Conservation (phyloP, 805 yeast species). For the Starmerella geochares region DNA sequence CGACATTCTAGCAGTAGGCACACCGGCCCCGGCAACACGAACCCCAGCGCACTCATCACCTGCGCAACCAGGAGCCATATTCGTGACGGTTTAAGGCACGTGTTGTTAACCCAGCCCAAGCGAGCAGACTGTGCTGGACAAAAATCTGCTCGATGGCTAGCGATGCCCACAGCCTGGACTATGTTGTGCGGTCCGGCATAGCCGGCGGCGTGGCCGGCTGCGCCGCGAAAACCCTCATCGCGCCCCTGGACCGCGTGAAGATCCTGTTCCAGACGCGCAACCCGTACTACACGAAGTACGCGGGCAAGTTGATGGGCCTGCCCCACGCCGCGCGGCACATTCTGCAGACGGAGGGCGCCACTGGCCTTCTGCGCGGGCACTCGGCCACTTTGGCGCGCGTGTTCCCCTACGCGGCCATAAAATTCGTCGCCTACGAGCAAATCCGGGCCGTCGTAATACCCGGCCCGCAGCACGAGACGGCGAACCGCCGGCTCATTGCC, state of each 20-base stretch:
- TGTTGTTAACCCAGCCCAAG: neutral
- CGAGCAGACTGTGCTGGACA: neutral
- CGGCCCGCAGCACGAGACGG: slow-evolving; percentile 62
- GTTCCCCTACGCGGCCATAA: slow-evolving; percentile 94
- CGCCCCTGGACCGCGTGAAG: slow-evolving; percentile 91
- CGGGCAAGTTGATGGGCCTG: slow-evolving; percentile 73
- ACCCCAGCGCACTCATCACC: no score
- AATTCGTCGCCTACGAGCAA: slow-evolving; percentile 93
- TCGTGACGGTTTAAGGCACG: neutral
- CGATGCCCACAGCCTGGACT: slow-evolving; percentile 65
- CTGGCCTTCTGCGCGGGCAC: slow-evolving; percentile 89
- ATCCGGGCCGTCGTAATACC: slow-evolving; percentile 73
- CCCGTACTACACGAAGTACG: slow-evolving; percentile 69
- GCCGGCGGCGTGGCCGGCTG: slow-evolving; percentile 96
- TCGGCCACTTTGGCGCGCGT: slow-evolving; percentile 84
- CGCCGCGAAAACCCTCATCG: slow-evolving; percentile 90
- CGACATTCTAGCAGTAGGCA: neutral
- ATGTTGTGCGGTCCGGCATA: slow-evolving; percentile 70
- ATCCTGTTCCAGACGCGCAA: slow-evolving; percentile 90
- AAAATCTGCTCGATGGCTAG: neutral
- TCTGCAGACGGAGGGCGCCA: slow-evolving; percentile 54
- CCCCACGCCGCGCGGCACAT: slow-evolving; percentile 62
- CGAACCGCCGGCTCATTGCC: slow-evolving; percentile 65
- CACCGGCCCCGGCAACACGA: neutral
- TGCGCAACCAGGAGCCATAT: no score